Evolutionary conservation across 1,284 basidiomycete species (phyloP), one percentile per base, ranked within the genome.

Genomic region (Cutaneotrichosporon curvatum): DNA sequence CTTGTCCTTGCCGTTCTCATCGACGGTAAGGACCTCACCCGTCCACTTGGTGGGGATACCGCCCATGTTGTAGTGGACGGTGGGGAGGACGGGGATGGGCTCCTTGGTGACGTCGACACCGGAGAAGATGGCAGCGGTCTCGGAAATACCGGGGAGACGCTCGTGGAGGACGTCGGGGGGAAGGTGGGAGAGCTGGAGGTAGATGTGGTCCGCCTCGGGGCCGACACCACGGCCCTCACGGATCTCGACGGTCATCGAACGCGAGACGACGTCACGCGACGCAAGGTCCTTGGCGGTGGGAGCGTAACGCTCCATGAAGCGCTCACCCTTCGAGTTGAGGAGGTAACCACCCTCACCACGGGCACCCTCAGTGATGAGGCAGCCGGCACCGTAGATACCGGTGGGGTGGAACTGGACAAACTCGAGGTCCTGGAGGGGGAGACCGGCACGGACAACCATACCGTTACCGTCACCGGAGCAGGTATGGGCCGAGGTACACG

Each of bases 371-470:
- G 94, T 98, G 72, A 98, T 98, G 58, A 99, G 79, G 74, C 95
- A 99, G 48, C 95, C 95, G 59, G 95, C 94, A 63, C 95, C 95
- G 72, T 98, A 99, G 67, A 99, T 98, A 76, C 95, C 95, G 39
- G 95, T 97, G 9, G 95, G 95, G 74, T 98, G 95, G 87, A 99
- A 99, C 74, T 99, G 95, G 36, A 98, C 92, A 69, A 99, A 99
- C 75, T 99, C 95, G 56, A 87, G 75, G 75, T 99, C 95, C 76
- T 98, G 95, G 40, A 98, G 78, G 46, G 95, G 95, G 48, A 99
- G 78, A 40, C 95, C 95, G 39, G 95, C 95, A 68, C 95, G 84
- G 47, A 85, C 83, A 57, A 97, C 91, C 95, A 98, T 98, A 37
- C 90, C 95, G 67, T 97, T 96, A 57, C 95, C 95, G 67, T 99